Base-by-base conservation (phyloP, 805 yeast genomes). In the Nakazawaea ernobii region DNA sequence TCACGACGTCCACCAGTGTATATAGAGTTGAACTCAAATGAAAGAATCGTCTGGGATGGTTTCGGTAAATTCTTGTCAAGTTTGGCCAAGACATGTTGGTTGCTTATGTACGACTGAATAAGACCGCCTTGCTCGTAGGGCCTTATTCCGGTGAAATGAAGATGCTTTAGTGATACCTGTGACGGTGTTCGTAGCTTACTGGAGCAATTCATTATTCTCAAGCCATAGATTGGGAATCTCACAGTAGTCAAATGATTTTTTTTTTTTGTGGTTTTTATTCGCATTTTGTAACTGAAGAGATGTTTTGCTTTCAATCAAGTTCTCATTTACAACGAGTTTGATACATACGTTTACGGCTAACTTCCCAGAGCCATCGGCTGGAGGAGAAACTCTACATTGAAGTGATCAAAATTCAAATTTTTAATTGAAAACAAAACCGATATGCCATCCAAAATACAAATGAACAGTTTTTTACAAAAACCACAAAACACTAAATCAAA, bases 1-100 rank as follows among this genome's bases (percentile, higher is more conserved):
- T 90, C 86, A 52, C 96, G 75, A 55, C 91, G 80, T 1, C 99
- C 99, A 10, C 95, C 92, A 0, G 99, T 92, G 60, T 88, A 90
- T 0, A 90, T 89, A 2, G 90, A 88, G 15, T 79, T 72, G 67
- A 94, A 86, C 59, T 94, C 91, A 67, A 89, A 90, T 1, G 96
- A 84, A 13, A 92, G 67, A 5, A 91, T 24, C 14, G 30, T 4
- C 28, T 32, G 50, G n/a, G 43, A 39, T 8, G 49, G 49, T 26
- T 10, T 27, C 10, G 29, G 11, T 7, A 28, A 14, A 4, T 24
- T 5, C n/a, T 35, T 39, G 29, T 28, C 11, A 8, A 28, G 30
- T 24, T 30, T 40, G 7, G 38, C 20, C 14, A n/a, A 9, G 20
- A 40, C 26, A 20, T 40, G 49, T 7, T 13, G 10, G 13, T 7